Evolutionary conservation across 177 flowering plant genomes (phyloP), one percentile per base, ranked within the genome.

Genomic region (Vitis hybrid): DNA sequence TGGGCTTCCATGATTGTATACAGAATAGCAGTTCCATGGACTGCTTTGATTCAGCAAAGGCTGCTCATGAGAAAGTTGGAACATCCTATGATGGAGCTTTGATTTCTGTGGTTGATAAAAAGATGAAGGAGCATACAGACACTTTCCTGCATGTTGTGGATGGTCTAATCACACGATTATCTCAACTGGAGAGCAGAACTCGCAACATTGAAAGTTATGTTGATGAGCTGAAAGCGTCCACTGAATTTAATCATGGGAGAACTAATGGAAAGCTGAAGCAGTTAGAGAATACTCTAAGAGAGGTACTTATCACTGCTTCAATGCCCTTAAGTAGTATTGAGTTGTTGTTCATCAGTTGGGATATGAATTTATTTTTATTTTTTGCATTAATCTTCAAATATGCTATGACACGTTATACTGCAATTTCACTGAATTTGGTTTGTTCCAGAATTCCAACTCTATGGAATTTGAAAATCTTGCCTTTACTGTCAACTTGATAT

Each of bases 141-240:
- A 60, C 49, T 64, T 7, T 80, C 30, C 52, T 80, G 12, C 75
- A 74, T 56, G 69, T 67, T 2, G 72, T 77, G 73, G 69, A 71
- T 30, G 70, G 69, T 48, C 64, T 80, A 5, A 74, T 74, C 34
- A 66, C 69, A 2, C 63, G 80, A 54, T 63, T 80, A 1, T 32
- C 71, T 18, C 74, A 77, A 59, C 18, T 80, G 64, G 83, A 80
- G 56, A 71, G 14, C 15, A 68, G 74, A 54, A 57, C 70, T 2
- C 49, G 66, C 19, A 65, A n/a, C n/a, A 15, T 77, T n/a, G 80
- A 80, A 65, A 54, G 54, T 66, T 58, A 69, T 8, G 48, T 80
- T 4, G 83, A 77, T 17, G 76, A 74, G 3, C 21, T 80, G 76
- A 74, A 72, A 73, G 78, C 57, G 12, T 56, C 69, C 5, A 10